Conservation (phyloP, 2,329 filamentous ascomycete genomes). For the Neofusicoccum umdonicola region DNA sequence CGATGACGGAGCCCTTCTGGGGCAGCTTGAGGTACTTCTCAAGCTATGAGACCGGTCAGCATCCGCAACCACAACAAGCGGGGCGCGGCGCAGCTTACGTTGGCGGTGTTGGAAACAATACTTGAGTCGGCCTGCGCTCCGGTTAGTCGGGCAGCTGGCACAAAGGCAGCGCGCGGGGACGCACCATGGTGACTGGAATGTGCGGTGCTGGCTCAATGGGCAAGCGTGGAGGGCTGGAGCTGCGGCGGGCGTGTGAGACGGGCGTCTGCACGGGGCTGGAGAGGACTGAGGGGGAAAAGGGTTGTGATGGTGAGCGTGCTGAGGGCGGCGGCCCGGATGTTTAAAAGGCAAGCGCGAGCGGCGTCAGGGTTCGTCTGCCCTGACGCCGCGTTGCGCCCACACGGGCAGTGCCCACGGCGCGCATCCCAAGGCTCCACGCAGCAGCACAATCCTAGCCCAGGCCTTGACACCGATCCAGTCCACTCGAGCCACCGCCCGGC, state of each 20-base stretch:
- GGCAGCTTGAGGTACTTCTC: conserved; percentile 88
- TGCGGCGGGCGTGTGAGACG: conserved; percentile 13
- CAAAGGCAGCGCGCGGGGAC: background rate
- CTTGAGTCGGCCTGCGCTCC: conserved; percentile 36
- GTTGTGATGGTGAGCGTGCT: conserved; percentile 9
- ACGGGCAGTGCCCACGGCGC: conserved; percentile 12
- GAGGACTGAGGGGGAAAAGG: background rate
- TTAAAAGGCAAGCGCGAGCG: conserved; percentile 19
- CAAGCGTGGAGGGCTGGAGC: background rate
- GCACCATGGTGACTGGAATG: conserved; percentile 20
- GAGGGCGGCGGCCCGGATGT: conserved; percentile 18
- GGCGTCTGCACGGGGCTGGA: background rate
- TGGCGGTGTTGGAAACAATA: conserved; percentile 49
- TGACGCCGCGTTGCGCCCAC: conserved; percentile 4
- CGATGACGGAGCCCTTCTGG: conserved; percentile 85
- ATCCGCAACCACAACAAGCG: conserved; percentile 13
- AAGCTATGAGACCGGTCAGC: conserved; percentile 56
- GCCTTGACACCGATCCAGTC: conserved; percentile 13
- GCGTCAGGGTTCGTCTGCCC: conserved; percentile 1
- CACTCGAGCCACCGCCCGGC: conserved; percentile 13
- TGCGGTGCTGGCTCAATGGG: conserved; percentile 6
- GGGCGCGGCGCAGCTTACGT: conserved; percentile 34
- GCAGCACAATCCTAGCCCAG: background rate
- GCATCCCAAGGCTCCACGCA: conserved; percentile 8
- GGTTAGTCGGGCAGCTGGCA: conserved; percentile 3